Evolutionary conservation across 2,329 filamentous ascomycete species (phyloP), one percentile per base, ranked within the genome.

Genomic region (Epichloe scottii): DNA sequence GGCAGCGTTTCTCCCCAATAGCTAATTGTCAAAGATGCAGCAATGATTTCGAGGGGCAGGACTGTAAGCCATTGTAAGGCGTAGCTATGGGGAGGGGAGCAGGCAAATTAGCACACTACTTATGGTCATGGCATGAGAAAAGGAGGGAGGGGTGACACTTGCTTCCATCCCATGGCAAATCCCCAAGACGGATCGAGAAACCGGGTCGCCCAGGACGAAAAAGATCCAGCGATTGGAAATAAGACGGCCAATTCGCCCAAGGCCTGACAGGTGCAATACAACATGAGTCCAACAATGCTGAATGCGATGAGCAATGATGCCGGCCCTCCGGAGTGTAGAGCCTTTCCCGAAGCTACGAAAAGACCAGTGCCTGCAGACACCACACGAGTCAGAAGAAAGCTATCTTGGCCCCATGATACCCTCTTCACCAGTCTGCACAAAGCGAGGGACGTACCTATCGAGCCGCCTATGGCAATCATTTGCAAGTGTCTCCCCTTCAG

Each of bases 391-490:
- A 40, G 21, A 17, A 7, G 15, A 17, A 39, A 39, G 37, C 15
- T 1, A 30, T 30, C 26, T 30, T 11, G 21, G 21, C 21, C 4
- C 21, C 21, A 21, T 21, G 3, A 21, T 3, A 21, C 21, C 21
- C 21, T 3, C 21, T 21, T 21, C 3, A 3, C 21, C 21, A 1
- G 21, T 21, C 21, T 54, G 35, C n/a, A n/a, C n/a, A n/a, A n/a
- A 30, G 26, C 12, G 17, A 23, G n/a, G 30, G 5, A 42, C 66
- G 40, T 71, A 80, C 86, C 87, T 60, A 95, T 95, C 11, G 87
- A 91, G 42, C 90, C 90, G 59, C 89, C 89, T 58, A 96, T 95
- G 14, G 91, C 91, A 73, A 96, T 96, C 91, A 96, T 96, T 71
- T 96, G 90, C 63, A 96, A 65, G 72, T 97, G 91, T 46, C 89